Evolutionary conservation across 495 filamentous ascomycete genomes (phyloP), one percentile per base, ranked within the genome.

Genomic region (Trichoderma virens): DNA sequence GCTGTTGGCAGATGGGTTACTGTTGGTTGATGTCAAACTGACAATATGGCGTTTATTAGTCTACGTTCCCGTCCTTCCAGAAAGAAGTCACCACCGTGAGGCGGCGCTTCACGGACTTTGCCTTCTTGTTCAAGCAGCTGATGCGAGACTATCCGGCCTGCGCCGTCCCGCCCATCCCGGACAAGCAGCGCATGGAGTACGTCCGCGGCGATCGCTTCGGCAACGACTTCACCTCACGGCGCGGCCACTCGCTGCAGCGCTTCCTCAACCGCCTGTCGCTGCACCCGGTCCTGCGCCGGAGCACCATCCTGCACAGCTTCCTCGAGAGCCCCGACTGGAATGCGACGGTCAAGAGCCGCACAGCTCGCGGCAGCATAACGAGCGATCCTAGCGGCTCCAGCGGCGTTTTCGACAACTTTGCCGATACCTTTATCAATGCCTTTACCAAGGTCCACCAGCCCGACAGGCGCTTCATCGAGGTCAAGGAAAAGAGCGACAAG

Each of bases 121-220:
- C 95, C 66, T 98, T 97, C 72, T 86, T 98, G 63, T 97, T 90
- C 82, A 98, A 96, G 75, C 86, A 86, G 32, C 85, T 98, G 45
- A 86, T 80, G 62, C 85, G 86, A 68, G 91, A 97, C 70, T 98
- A 92, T 70, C 91, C 92, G 35, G 89, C 88, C 72, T 91, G 86
- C 77, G 95, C 94, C 47, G 92, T 98, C 14, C 94, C 94, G 43
- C 94, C 94, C 59, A 80, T 98, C 65, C 94, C 94, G 56, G 94
- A 98, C 74, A 98, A 98, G 78, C 93, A 98, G 81, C 96, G 96
- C 73, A 94, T 98, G 90, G 90, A 94, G 70, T 97, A 97, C 70
- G 95, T 97, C 39, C 89, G 92, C 61, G 95, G 95, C 62, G 93
- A 98, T 76, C 87, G 94, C 45, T 98, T 98, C 75, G 91, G 92